phyloP scores from a whole-genome alignment of 495 filamentous ascomycete genomes.

The Neurospora discreta region DNA sequence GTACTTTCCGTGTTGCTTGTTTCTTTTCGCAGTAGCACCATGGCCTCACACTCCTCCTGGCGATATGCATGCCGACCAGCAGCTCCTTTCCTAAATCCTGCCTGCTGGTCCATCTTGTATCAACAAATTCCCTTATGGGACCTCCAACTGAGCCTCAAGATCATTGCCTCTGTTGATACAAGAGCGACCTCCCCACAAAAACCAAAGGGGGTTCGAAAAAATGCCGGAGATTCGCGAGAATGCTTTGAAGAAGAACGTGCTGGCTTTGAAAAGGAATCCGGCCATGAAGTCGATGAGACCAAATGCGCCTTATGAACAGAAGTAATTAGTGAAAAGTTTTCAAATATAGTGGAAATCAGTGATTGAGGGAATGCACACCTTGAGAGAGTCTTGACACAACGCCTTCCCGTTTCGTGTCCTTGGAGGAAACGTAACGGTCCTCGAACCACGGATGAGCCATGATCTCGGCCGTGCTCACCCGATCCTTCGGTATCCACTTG shows the following conservation, averaged over 20 bases:
- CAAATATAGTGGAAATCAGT: too few relatives aligned
- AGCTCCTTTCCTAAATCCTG: neutral
- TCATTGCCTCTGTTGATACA: neutral
- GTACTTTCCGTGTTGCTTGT: too few relatives aligned
- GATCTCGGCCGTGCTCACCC: conserved; percentile 1
- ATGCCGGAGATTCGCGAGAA: neutral
- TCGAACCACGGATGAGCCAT: conserved; percentile 10
- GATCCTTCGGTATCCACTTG: conserved; percentile 12
- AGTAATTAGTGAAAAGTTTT: too few relatives aligned
- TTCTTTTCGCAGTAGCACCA: neutral
- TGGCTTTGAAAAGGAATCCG: neutral
- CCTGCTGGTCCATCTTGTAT: neutral
- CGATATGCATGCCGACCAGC: neutral
- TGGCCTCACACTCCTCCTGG: neutral
- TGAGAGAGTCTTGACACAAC: neutral
- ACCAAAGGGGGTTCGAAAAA: neutral
- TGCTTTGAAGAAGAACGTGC: neutral
- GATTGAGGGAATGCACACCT: neutral
- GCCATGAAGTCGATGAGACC: neutral
- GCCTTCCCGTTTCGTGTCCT: neutral
- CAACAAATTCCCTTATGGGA: neutral
- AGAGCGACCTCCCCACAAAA: neutral
- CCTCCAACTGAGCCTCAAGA: neutral
- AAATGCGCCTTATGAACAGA: neutral
- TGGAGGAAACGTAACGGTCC: neutral